Base-by-base conservation (phyloP, 768 basidiomycete genomes). In the Naganishia kalamii region DNA sequence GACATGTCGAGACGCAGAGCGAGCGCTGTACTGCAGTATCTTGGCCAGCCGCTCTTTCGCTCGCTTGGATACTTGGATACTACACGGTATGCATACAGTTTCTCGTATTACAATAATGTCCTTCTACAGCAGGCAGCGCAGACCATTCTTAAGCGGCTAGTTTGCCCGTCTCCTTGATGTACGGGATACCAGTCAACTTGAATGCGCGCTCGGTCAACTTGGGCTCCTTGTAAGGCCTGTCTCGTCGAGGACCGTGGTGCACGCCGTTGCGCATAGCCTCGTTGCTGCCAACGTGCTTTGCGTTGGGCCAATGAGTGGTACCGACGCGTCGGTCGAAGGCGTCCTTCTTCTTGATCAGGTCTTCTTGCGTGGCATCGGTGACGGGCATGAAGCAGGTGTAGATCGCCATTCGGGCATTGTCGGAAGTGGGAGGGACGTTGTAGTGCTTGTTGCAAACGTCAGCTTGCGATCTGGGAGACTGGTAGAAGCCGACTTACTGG, bases 371-470 rank as follows among this genome's bases (percentile, higher is more conserved):
- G 19, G 68, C 63, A 21, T 70, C 60, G 21, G 65, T 51, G 10
- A 67, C 69, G 0, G 72, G 72, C 29, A 68, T 69, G 67, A 70
- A 72, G 67, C 71, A 72, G 61, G 70, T 70, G 63, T 74, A 74
- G 8, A 59, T 67, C 12, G 73, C 73, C 32, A 72, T 54, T 29
- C 73, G 62, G 27, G 68, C 57, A 43, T 69, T 71, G 17, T 43
- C 33, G 12, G 49, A 62, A n/a, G 47, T 61, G 12, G 74, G 72
- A 17, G 68, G 54, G 4, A 70, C 62, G 4, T 72, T 72, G 66
- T 74, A 76, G 63, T 75, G 72, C 6, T 48, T 25, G 23, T 12
- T 25, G 71, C 66, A 0, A 61, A 66, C 21, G 70, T 46, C 23
- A 61, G 25, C 32, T 10, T 27, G 60, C 41, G 60, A 65, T 25